Evolutionary conservation across 352 stramenopile genomes (phyloP), one percentile per base, ranked within the genome.

Genomic region (Phytophthora europaea): DNA sequence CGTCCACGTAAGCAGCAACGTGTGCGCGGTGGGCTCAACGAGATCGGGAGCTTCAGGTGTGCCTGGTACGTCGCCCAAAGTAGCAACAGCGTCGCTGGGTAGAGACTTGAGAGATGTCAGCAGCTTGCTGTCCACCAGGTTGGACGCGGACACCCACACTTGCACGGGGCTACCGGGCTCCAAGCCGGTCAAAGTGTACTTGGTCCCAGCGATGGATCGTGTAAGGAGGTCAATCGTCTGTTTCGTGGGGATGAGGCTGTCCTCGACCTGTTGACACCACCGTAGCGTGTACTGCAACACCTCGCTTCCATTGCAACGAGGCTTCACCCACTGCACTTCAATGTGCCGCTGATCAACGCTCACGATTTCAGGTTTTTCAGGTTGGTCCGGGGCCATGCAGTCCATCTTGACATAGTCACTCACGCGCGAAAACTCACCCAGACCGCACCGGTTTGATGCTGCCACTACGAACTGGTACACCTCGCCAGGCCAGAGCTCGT

Each of bases 321-420:
- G 85, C 57, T 91, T 90, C 23, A 63, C 50, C 87, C 88, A 94
- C 31, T 73, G 59, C 5, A 93, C 60, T 1, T 84, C 67, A 3
- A 84, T 48, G 33, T 86, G 61, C 0, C 81, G 77, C 43, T 87
- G 83, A 3, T 77, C 61, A 16, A 94, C 59, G 6, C 64, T 63
- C 8, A 65, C 13, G 52, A 93, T 70, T 7, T 67, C 61, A 20
- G 85, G 85, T 34, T 70, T 61, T 1, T 18, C 38, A 7, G 88
- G 88, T 10, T 85, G 65, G 28, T 94, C 84, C 0, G 85, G 84
- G 0, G 76, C 86, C 16, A 72, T 89, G 22, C 81, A 83, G 51
- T 89, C 73, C 82, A 91, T 94, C 51, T 90, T 90, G 55, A 93
- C 71, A 34, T 93, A 94, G 64, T 92, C 85, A 18, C 82, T 92